These are phyloP conservation scores for Austroboletus festivus DNA, from an alignment of 768 basidiomycete species.

Conservation along the genomic window DNA sequence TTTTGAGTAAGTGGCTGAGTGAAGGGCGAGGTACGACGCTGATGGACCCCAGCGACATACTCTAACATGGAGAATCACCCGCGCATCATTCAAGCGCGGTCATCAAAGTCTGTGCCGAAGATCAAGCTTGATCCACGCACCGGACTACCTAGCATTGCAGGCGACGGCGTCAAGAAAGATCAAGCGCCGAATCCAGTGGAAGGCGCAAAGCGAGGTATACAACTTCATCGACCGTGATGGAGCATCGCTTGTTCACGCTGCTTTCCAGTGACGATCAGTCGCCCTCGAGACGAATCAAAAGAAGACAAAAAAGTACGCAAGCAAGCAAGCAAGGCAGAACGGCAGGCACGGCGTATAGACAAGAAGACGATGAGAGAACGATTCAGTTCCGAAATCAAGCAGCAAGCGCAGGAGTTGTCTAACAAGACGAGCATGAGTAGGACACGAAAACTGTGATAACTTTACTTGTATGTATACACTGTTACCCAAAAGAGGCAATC, in stretches of 20 bases:
- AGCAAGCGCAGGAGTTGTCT: constrained; percentile 49
- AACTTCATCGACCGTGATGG: background rate
- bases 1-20: constrained; percentile 64
- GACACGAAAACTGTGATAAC: constrained; percentile 20
- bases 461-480: too few relatives aligned
- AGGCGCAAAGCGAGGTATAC: constrained; percentile 31
- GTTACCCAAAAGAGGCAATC: constrained; percentile 16
- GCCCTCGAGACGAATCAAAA: constrained; percentile 72
- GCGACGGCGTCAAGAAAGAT: constrained; percentile 18
- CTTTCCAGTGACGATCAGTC: constrained; percentile 48
- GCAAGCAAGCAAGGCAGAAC: constrained; percentile 61
- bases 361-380: constrained; percentile 67
- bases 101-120: constrained; percentile 51
- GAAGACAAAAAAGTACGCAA: constrained; percentile 76
- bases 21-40: background rate
- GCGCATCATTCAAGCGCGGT: constrained; percentile 71
- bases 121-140: constrained; percentile 74
- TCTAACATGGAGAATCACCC: constrained; percentile 99
- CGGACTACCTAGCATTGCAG: constrained; percentile 60
- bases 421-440: constrained; percentile 38
- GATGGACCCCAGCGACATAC: constrained; percentile 70
- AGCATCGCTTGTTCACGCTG: constrained; percentile 1
- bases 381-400: constrained; percentile 60
- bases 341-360: constrained; percentile 59
- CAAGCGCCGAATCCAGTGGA: constrained; percentile 18